phyloP scores from a whole-genome alignment of 1,284 basidiomycete species.

The Ceratobasidium sp. region DNA sequence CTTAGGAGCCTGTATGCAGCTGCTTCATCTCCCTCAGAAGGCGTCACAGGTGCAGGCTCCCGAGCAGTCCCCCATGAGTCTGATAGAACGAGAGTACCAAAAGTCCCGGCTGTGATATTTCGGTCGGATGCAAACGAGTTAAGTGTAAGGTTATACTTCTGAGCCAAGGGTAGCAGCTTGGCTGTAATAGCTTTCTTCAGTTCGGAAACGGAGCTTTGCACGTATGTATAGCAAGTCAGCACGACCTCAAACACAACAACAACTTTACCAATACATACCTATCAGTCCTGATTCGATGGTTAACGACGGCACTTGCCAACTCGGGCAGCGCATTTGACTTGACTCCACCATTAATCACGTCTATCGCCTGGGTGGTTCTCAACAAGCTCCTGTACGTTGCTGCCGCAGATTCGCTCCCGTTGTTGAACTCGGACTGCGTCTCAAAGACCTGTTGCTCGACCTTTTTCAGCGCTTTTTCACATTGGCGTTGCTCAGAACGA shows the following conservation, averaged over 20 bases:
- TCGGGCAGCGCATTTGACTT: slow-evolving; percentile 72
- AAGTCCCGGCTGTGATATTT: slow-evolving; percentile 30
- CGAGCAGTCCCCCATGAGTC: slow-evolving; percentile 56
- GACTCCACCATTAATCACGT: slow-evolving; percentile 70
- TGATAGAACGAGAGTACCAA: slow-evolving; percentile 52
- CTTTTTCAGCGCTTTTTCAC: slow-evolving; percentile 53
- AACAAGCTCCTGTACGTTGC: slow-evolving; percentile 54
- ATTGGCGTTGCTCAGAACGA: slow-evolving; percentile 44
- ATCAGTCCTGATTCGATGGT: slow-evolving; percentile 64
- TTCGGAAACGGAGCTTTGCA: slow-evolving; percentile 56
- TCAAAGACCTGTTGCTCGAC: slow-evolving; percentile 56
- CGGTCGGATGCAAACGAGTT: slow-evolving; percentile 57
- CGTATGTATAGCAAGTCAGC: slow-evolving; percentile 10
- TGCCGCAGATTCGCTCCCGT: slow-evolving; percentile 2
- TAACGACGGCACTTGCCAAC: slow-evolving; percentile 61
- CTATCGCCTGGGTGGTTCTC: slow-evolving; percentile 73
- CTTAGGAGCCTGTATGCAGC: slow-evolving; percentile 58
- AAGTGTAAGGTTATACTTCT: slow-evolving; percentile 61
- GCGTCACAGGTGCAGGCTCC: slow-evolving; percentile 64
- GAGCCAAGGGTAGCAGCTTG: slow-evolving; percentile 56
- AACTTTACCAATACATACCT: slow-evolving; percentile 51
- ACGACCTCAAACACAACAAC: neutral
- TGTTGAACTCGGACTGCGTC: slow-evolving; percentile 46
- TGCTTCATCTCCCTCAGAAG: slow-evolving; percentile 52
- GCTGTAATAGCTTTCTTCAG: slow-evolving; percentile 55